Evolutionary conservation across 2,329 filamentous ascomycete genomes (phyloP).

Genomic region (Lachnellula suecica): DNA sequence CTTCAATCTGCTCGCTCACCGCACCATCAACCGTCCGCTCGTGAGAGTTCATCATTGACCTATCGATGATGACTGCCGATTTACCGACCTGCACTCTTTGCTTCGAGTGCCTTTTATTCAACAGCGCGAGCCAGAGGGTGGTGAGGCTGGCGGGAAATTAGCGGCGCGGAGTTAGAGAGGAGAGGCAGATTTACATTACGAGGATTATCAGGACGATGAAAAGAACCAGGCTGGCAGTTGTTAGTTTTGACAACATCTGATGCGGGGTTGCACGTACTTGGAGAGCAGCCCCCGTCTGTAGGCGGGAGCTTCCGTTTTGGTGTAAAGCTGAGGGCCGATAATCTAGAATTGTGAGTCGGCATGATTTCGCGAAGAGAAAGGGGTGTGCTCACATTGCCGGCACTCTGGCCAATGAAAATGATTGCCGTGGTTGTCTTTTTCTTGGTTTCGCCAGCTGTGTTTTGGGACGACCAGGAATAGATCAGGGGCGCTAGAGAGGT

Average conservation of each 20-base stretch:
- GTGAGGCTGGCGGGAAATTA: conserved; percentile 25
- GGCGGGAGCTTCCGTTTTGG: conserved; percentile 55
- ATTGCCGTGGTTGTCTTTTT: conserved; percentile 63
- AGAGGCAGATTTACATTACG: conserved; percentile 36
- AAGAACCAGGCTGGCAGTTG: conserved; percentile 45
- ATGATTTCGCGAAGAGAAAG: conserved; percentile 60
- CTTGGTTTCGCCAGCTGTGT: conserved; percentile 68
- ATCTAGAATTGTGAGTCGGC: conserved; percentile 36
- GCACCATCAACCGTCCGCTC: conserved; percentile 40
- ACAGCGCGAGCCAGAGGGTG: conserved; percentile 46
- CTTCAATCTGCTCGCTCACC: conserved; percentile 21
- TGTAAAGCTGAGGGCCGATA: conserved; percentile 64
- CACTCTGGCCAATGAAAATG: conserved; percentile 60
- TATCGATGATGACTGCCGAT: conserved; percentile 54
- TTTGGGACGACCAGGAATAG: conserved; percentile 67
- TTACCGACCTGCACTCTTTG: conserved; percentile 59
- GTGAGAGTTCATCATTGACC: conserved; percentile 53
- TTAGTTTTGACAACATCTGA: conserved; percentile 37
- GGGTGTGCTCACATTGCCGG: conserved; percentile 67
- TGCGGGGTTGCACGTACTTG: conserved; percentile 40
- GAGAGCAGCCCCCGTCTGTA: conserved; percentile 52
- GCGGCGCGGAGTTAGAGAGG: not conserved
- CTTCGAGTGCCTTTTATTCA: conserved; percentile 56
- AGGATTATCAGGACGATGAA: conserved; percentile 60
- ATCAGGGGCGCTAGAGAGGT: conserved; percentile 56